These are phyloP conservation scores for Schwanniomyces yamadae DNA, from an alignment of 805 yeast species.

Conservation along the genomic window DNA sequence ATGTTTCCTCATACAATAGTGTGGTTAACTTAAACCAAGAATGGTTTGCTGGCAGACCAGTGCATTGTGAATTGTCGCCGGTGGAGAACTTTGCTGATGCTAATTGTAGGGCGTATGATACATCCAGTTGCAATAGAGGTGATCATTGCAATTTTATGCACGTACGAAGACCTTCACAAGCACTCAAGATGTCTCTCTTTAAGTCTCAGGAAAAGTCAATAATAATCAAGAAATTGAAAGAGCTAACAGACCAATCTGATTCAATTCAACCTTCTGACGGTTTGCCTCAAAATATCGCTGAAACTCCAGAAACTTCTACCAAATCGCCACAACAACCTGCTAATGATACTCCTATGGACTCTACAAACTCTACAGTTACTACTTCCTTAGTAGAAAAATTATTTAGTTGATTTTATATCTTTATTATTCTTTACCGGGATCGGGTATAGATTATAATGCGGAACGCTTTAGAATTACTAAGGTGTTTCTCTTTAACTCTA, in stretches of 20 bases:
- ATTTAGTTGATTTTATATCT: constrained; percentile 8
- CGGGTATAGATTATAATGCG: constrained; percentile 5
- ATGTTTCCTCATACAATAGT: constrained; percentile 60
- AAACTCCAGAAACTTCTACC: background rate
- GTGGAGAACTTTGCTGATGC: constrained; percentile 69
- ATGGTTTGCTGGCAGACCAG: constrained; percentile 81
- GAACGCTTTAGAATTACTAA: too few species aligned
- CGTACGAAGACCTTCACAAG: constrained; percentile 53
- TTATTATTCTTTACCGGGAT: constrained; percentile 3
- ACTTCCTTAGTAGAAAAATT: constrained; percentile 17
- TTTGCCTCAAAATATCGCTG: background rate
- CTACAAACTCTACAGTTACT: constrained; percentile 7
- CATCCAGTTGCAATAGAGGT: constrained; percentile 68
- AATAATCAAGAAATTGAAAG: constrained; percentile 12
- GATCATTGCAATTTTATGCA: constrained; percentile 88
- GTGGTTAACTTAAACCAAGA: constrained; percentile 63
- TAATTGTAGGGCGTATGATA: constrained; percentile 70
- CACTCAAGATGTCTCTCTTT: constrained; percentile 40
- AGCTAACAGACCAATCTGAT: constrained; percentile 3
- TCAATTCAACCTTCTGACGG: constrained; percentile 1
- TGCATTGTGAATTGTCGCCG: constrained; percentile 77
- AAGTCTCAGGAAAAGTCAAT: constrained; percentile 36
- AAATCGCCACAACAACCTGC: background rate
- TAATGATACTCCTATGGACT: background rate
- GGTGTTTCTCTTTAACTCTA: too few species aligned